Base-by-base conservation (phyloP, 148 eudicot species). In the Rhododendron ovatum region DNA sequence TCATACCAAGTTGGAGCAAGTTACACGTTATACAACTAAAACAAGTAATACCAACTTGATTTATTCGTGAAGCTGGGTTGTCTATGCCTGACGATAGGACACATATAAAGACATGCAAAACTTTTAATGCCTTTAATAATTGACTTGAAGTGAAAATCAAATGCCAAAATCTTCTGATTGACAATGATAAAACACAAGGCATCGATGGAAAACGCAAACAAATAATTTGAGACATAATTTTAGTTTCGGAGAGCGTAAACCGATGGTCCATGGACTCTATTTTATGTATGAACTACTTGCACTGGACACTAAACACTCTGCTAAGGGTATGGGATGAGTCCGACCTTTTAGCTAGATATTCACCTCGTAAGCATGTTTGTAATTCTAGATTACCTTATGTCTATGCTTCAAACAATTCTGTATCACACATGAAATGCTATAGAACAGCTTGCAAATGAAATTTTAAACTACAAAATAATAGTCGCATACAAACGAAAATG, bases 41-140 rank as follows among this genome's bases (percentile, higher is more conserved):
- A n/a, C 76, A 78, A 78, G 47, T 20, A 84, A 59, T 18, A 57
- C 82, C 59, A 76, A 84, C 77, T 50, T 41, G 22, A n/a, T 30
- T 33, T 7, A 53, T 41, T 84, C 35, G 43, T 35, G 67, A 67
- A 53, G 71, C 81, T 78, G 33, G 51, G n/a, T 39, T 39, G 48
- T 43, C 53, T 14, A 35, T 28, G 84, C 63, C 26, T 20, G 48
- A 20, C 28, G 1, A 63, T 3, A 59, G 57, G 53, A 65, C 20
- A 12, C 37, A 83, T 45, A 24, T 15, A n/a, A 15, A 83, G 24
- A 37, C 45, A 63, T n/a, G 26, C 15, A 63, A 65, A 65, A 26
- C 55, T 22, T 69, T 69, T n/a, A 63, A 82, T 24, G 28, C 76
- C 37, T 67, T 41, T 67, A 4, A 45, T 24, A 67, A 37, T 82